These are phyloP conservation scores for Tetracladium setigerum DNA, from an alignment of 495 filamentous ascomycete genomes.

Conservation along the genomic window DNA sequence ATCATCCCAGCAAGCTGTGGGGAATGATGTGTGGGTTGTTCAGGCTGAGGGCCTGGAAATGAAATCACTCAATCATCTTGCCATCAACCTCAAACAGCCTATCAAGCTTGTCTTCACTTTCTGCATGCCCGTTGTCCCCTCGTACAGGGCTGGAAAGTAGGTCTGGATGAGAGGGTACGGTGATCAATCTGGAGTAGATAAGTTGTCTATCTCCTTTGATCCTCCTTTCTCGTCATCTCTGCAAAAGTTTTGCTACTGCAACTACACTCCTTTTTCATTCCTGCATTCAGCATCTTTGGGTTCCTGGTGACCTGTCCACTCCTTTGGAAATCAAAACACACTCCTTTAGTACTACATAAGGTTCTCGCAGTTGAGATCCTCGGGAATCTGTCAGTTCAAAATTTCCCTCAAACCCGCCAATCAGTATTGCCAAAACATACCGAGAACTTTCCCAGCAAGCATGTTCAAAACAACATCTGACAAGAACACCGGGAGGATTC, in stretches of 20 bases:
- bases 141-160: conserved; percentile 14
- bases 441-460: background rate
- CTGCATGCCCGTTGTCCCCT: background rate
- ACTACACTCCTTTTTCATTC: conserved; percentile 1
- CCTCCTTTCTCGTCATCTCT: conserved; percentile 8
- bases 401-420: conserved; percentile 7
- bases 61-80: too few species aligned
- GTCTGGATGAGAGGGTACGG: background rate
- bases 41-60: too few species aligned
- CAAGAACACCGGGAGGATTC: background rate
- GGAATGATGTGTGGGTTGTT: too few species aligned
- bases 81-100: conserved; percentile 15
- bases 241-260: background rate
- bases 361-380: conserved; percentile 10
- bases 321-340: conserved; percentile 7
- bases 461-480: too few species aligned
- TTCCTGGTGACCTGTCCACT: conserved; percentile 24
- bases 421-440: conserved; percentile 3
- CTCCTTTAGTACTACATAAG: conserved; percentile 8
- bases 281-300: conserved; percentile 7
- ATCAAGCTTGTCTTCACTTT: background rate
- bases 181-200: conserved; percentile 8
- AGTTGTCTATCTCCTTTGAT: conserved; percentile 9
- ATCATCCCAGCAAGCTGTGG: too few species aligned
- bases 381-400: conserved; percentile 1